Evolutionary conservation across 2,329 filamentous ascomycete genomes (phyloP), one percentile per base, ranked within the genome.

Genomic region (Furcasterigmium furcatum): DNA sequence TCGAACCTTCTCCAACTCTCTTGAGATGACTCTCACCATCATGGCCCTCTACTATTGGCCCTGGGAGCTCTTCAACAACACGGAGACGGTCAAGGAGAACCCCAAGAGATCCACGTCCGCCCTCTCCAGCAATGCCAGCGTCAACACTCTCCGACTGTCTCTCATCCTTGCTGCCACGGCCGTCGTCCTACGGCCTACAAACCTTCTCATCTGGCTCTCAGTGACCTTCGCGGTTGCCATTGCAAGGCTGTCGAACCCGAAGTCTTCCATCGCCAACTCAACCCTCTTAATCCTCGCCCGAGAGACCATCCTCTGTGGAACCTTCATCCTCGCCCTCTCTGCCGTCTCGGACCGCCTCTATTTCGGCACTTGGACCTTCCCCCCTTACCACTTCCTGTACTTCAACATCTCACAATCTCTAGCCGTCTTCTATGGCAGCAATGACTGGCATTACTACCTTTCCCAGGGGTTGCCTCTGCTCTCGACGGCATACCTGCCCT

Each of bases 371-470:
- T 96, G 90, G 89, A 89, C 90, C 0, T 88, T 99, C 46, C 94
- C 94, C 5, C 87, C 91, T 0, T 79, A 92, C 51, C 85, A 86
- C 46, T 97, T 91, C 70, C 76, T 97, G 47, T 81, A 92, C 60
- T 92, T 96, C 74, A 99, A 99, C 68, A 76, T 99, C 45, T 81
- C 85, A 18, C 87, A 95, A 63, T 88, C 87, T 8, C 76, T 99
- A 6, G 90, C 94, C 21, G 81, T 92, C 40, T 97, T 97, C 66
- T 99, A 99, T 62, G 94, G 94, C 19, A 80, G 74, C 40, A 97
- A 95, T 66, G 83, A 89, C 51, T 86, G 86, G 77, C 91, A 96
- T 65, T 99, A 97, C 70, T 99, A 96, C 64, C 67, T 95, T 24
- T 86, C 88, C 0, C 91, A 99, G 67, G 94, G 91, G 5, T 76